Evolutionary conservation across 352 stramenopile species (phyloP).

Genomic region (Globisporangium abappressorium): DNA sequence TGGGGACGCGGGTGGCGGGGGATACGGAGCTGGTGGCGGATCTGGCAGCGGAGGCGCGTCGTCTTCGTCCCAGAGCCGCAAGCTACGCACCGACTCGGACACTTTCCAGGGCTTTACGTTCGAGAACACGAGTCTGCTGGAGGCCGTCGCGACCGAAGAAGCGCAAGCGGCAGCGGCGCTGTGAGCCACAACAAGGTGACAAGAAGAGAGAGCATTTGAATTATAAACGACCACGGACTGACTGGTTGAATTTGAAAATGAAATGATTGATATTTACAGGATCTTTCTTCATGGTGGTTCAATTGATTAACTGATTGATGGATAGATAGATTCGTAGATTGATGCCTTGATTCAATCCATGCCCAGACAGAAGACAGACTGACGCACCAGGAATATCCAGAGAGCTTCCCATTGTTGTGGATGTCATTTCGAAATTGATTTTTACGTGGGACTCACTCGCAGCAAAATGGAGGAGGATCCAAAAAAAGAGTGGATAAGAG

Average conservation of each 20-base stretch:
- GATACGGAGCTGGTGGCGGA: conserved; percentile 14
- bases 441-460: too few species aligned
- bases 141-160: conserved; percentile 32
- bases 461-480: background rate
- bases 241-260: background rate
- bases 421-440: background rate
- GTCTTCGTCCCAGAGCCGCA: conserved; percentile 17
- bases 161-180: background rate
- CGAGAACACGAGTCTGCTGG: conserved; percentile 65
- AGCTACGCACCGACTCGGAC: conserved; percentile 52
- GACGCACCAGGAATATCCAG: background rate
- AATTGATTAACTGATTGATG: background rate
- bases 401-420: background rate
- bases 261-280: background rate
- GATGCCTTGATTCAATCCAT: too few species aligned
- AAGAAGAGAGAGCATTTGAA: background rate
- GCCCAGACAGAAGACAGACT: background rate
- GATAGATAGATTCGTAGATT: background rate
- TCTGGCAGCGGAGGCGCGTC: background rate
- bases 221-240: background rate
- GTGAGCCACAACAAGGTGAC: background rate
- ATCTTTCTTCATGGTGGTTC: background rate
- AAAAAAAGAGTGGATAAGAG: background rate
- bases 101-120: conserved; percentile 84
- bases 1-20: background rate